A percentile compares a stretch with the other conserved stretches of the same genome.
Evolutionary conservation across 129 eudicot genomes (phyloP).

Genomic region (Solidago caesia): DNA sequence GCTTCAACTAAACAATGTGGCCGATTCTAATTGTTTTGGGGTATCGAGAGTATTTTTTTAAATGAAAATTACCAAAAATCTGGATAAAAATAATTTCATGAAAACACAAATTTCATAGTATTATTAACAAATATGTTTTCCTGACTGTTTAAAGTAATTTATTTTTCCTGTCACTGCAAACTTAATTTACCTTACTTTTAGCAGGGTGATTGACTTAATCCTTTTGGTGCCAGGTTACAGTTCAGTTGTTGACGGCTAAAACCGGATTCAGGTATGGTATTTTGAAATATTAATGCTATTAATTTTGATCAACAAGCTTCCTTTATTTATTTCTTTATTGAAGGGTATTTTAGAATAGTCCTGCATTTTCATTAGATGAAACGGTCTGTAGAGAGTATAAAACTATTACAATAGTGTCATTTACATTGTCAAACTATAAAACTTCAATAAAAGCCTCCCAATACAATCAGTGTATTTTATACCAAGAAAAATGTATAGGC

Average conservation of each 20-base stretch:
- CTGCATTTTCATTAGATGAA: conserved; percentile 7
- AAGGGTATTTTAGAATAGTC: conserved; percentile 5
- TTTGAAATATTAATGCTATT: conserved; percentile 13
- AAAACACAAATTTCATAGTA: too few relatives aligned
- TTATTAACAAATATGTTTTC: too few relatives aligned
- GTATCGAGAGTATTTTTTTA: too few relatives aligned
- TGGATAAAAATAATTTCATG: too few relatives aligned
- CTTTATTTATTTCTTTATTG: not conserved
- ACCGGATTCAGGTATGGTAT: conserved; percentile 83
- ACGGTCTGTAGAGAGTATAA: not conserved
- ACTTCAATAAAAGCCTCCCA: too few relatives aligned
- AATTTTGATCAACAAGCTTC: not conserved
- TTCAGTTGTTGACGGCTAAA: conserved; percentile 89
- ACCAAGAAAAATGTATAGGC: too few relatives aligned
- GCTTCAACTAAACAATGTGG: too few relatives aligned
- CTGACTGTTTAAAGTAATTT: too few relatives aligned
- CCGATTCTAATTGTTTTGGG: too few relatives aligned
- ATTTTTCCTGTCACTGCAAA: not conserved
- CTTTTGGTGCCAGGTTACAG: conserved; percentile 68
- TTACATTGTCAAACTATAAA: not conserved
- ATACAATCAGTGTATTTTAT: not conserved
- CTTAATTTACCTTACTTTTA: not conserved
- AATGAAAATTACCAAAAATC: too few relatives aligned
- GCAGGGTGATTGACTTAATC: conserved; percentile 15
- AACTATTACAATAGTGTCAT: not conserved